Conservation (phyloP, 2,329 filamentous ascomycete genomes). For the Ophiostoma sp. region DNA sequence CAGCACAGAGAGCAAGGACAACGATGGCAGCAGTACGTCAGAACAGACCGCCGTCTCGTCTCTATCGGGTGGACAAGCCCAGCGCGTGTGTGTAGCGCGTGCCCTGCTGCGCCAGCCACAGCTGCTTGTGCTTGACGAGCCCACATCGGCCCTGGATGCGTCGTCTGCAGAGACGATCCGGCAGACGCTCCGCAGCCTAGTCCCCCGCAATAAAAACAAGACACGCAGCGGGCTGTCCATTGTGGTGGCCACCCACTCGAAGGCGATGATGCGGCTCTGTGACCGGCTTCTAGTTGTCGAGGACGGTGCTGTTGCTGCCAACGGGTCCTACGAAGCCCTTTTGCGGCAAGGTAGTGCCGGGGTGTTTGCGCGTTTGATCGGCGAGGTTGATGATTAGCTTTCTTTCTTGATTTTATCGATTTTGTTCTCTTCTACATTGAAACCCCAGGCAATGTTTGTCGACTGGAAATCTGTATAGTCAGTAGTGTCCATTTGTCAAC, state of each 20-base stretch:
- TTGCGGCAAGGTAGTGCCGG: slow-evolving; percentile 39
- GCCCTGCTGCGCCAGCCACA: slow-evolving; percentile 66
- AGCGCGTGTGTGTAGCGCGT: slow-evolving; percentile 74
- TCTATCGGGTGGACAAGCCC: slow-evolving; percentile 75
- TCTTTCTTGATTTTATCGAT: background rate
- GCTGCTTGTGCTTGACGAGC: slow-evolving; percentile 78
- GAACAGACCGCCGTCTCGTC: slow-evolving; percentile 34
- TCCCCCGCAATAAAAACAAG: background rate
- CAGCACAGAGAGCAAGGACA: background rate
- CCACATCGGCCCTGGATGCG: slow-evolving; percentile 67
- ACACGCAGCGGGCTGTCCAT: slow-evolving; percentile 51
- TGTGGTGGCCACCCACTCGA: slow-evolving; percentile 74
- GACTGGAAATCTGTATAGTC: background rate
- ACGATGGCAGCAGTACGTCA: background rate
- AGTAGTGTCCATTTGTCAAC: background rate
- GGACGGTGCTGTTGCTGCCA: slow-evolving; percentile 60
- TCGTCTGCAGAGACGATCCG: slow-evolving; percentile 61
- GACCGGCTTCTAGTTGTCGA: slow-evolving; percentile 68
- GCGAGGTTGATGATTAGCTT: slow-evolving; percentile 28
- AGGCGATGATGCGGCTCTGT: slow-evolving; percentile 80
- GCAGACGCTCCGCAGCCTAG: slow-evolving; percentile 29
- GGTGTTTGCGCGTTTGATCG: slow-evolving; percentile 46
- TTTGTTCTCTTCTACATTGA: background rate
- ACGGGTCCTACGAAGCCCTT: slow-evolving; percentile 56
- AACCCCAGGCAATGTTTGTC: slow-evolving; percentile 1